A percentile compares a stretch with the other conserved stretches of the same genome.
phyloP scores from a whole-genome alignment of 148 eudicot genomes.

The Oxyria digyna region DNA sequence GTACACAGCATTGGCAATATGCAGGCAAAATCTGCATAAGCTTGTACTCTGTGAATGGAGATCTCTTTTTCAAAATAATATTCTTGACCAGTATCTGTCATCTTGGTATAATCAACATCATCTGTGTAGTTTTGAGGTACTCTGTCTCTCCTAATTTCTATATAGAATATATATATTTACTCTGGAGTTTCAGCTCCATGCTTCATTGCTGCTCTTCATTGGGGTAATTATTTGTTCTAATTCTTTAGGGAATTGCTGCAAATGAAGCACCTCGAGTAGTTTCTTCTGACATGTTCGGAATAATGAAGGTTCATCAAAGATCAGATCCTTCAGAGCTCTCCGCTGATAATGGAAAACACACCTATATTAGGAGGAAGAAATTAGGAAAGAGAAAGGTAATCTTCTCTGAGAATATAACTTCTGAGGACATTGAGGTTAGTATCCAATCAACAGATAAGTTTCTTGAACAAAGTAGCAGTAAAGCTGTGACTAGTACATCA shows the following conservation, averaged over 20 bases:
- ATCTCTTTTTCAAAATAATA: constrained; percentile 28
- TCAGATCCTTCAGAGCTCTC: constrained; percentile 32
- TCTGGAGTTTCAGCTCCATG: neutral
- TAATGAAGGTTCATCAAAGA: constrained; percentile 21
- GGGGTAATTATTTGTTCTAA: constrained; percentile 7
- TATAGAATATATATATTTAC: neutral
- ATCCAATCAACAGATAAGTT: constrained; percentile 22
- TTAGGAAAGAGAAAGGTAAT: constrained; percentile 29
- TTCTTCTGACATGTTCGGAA: constrained; percentile 19
- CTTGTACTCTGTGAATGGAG: constrained; percentile 55
- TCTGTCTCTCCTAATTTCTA: neutral
- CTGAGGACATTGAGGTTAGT: constrained; percentile 16
- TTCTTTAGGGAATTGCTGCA: constrained; percentile 28
- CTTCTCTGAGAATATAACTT: constrained; percentile 28
- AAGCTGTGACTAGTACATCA: constrained; percentile 13
- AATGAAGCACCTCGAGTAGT: too few relatives aligned
- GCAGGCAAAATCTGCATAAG: constrained; percentile 60
- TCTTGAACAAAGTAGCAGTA: constrained; percentile 19
- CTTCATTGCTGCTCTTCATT: neutral
- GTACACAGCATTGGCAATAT: constrained; percentile 37
- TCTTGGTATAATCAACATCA: constrained; percentile 17
- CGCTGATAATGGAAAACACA: constrained; percentile 27
- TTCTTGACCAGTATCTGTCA: constrained; percentile 18
- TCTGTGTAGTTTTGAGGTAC: constrained; percentile 25
- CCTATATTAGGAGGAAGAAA: constrained; percentile 56